Conservation (phyloP, 2,329 filamentous ascomycete species). For the Domatiomyces globalis region DNA sequence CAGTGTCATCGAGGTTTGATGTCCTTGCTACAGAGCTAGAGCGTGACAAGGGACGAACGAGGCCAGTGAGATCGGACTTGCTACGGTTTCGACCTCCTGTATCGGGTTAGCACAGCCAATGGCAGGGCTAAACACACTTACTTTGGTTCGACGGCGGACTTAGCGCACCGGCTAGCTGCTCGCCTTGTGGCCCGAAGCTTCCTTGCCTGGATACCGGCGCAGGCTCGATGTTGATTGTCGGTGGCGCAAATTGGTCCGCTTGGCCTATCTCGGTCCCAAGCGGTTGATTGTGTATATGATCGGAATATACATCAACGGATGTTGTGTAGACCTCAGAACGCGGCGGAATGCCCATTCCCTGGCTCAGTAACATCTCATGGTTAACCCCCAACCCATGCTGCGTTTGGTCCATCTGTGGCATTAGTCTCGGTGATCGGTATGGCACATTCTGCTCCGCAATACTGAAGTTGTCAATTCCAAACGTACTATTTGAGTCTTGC, state of each 20-base stretch:
- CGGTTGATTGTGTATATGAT: slow-evolving; percentile 34
- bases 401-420: slow-evolving; percentile 46
- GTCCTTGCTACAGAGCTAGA: slow-evolving; percentile 16
- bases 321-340: slow-evolving; percentile 39
- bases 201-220: slow-evolving; percentile 51
- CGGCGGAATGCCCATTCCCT: slow-evolving; percentile 25
- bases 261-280: slow-evolving; percentile 48
- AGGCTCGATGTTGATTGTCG: slow-evolving; percentile 87
- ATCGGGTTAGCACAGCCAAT: slow-evolving; percentile 11
- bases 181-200: slow-evolving; percentile 53
- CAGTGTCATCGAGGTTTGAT: slow-evolving; percentile 14
- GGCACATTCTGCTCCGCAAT: slow-evolving; percentile 47
- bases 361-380: slow-evolving; percentile 21
- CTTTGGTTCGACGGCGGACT: slow-evolving; percentile 48
- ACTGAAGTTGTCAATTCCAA: slow-evolving; percentile 66
- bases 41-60: slow-evolving; percentile 21
- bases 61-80: slow-evolving; percentile 40
- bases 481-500: slow-evolving; percentile 62
- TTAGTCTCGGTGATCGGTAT: slow-evolving; percentile 51
- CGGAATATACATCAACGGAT: slow-evolving; percentile 27
- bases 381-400: slow-evolving; percentile 17
- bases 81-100: slow-evolving; percentile 42
- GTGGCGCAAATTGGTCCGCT: slow-evolving; percentile 68
- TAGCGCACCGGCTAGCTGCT: slow-evolving; percentile 58
- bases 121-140: background rate